Conservation (phyloP, 148 eudicot genomes). For the Amaranthus cruentus region DNA sequence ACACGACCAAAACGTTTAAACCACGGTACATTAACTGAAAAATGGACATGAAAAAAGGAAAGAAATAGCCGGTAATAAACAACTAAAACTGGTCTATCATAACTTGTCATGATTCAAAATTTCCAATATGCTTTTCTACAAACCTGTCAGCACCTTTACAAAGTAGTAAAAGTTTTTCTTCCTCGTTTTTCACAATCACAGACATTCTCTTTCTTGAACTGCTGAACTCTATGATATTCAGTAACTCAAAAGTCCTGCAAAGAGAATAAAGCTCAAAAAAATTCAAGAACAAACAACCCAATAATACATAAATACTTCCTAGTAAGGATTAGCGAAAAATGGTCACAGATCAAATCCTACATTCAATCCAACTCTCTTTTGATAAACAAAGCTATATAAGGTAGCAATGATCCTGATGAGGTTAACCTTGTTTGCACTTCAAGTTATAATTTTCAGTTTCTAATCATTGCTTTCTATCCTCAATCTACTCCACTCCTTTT, state of each 20-base stretch:
- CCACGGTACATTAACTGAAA: background rate
- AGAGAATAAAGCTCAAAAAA: background rate
- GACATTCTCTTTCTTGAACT: slow-evolving; percentile 76
- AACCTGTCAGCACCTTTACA: slow-evolving; percentile 78
- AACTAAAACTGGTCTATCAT: background rate
- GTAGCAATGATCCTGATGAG: background rate
- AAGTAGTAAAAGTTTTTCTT: slow-evolving; percentile 46
- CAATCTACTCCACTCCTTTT: background rate
- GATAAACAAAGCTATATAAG: background rate
- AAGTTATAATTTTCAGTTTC: background rate
- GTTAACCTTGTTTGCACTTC: background rate
- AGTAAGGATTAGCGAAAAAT: background rate
- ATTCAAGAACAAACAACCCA: background rate
- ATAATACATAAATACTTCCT: background rate
- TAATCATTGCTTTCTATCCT: background rate
- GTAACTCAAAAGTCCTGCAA: slow-evolving; percentile 39
- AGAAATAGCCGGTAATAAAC: background rate
- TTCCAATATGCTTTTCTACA: slow-evolving; percentile 10
- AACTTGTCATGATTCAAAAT: background rate
- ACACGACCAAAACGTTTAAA: background rate
- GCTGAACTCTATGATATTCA: slow-evolving; percentile 55
- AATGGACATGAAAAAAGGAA: background rate
- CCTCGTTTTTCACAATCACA: slow-evolving; percentile 43
- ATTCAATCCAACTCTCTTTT: background rate
- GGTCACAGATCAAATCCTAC: background rate